Conservation (phyloP, 2,329 filamentous ascomycete species). For the Aspergillus sp. region DNA sequence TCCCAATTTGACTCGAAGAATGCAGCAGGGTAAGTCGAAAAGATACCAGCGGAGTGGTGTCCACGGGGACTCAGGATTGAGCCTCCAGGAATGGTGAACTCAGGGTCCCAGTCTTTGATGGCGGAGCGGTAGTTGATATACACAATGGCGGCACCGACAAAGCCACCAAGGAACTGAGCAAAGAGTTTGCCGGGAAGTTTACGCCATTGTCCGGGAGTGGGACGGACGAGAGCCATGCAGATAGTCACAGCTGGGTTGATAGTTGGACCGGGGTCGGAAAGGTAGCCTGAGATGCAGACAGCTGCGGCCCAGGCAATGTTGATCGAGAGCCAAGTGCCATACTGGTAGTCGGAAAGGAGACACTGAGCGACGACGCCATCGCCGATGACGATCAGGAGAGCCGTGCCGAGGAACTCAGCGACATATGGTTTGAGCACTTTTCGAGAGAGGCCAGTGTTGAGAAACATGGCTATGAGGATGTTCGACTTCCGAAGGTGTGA, state of each 20-base stretch:
- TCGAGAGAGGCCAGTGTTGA: constrained; percentile 17
- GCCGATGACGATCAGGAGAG: constrained; percentile 34
- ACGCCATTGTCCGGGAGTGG: constrained; percentile 29
- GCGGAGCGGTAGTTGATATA: constrained; percentile 36
- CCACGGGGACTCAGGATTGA: constrained; percentile 31
- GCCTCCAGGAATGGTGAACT: constrained; percentile 32
- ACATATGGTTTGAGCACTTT: constrained; percentile 27
- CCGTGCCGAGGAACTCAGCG: constrained; percentile 36
- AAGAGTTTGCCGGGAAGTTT: constrained; percentile 29
- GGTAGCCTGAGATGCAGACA: constrained; percentile 31
- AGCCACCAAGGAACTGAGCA: constrained; percentile 34
- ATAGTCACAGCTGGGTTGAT: constrained; percentile 33
- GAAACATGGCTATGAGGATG: constrained; percentile 9
- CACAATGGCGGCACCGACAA: constrained; percentile 32
- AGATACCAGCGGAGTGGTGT: constrained; percentile 32
- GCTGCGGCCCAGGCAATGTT: constrained; percentile 36
- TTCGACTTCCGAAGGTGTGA: not conserved
- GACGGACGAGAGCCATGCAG: constrained; percentile 31
- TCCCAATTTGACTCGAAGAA: constrained; percentile 35
- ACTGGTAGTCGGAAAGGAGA: constrained; percentile 34
- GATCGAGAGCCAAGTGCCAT: constrained; percentile 38
- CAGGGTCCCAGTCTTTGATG: constrained; percentile 34
- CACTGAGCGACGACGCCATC: constrained; percentile 37
- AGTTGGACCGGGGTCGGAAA: constrained; percentile 29
- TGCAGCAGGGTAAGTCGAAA: constrained; percentile 30